phyloP scores from a whole-genome alignment of 2,329 filamentous ascomycete genomes.

The Phoma sp. region DNA sequence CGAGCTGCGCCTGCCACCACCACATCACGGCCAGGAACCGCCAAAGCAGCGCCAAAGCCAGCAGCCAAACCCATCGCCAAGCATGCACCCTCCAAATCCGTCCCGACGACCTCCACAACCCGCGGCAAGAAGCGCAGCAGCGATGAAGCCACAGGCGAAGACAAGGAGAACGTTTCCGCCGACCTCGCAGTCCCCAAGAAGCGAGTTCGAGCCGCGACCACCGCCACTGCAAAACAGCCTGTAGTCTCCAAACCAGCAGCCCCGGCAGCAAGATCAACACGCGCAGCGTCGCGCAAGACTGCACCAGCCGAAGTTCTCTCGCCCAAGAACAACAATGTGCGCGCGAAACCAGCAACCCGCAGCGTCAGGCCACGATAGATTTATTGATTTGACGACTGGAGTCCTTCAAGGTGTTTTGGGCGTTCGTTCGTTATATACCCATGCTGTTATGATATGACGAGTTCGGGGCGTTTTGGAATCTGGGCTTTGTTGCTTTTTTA shows the following conservation, averaged over 20 bases:
- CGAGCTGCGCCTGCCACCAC: constrained; percentile 16
- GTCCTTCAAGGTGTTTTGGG: constrained; percentile 21
- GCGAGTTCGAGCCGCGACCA: constrained; percentile 21
- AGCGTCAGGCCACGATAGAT: constrained; percentile 29
- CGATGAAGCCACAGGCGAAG: constrained; percentile 35
- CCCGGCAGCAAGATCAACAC: constrained; percentile 26
- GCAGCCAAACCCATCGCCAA: constrained; percentile 14
- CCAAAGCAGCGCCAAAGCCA: constrained; percentile 11
- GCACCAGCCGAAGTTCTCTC: constrained; percentile 29
- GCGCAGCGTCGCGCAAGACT: constrained; percentile 35
- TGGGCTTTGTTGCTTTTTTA: neutral
- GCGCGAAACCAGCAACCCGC: constrained; percentile 28
- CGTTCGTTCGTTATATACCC: constrained; percentile 15
- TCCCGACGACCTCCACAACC: constrained; percentile 8
- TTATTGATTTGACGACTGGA: constrained; percentile 18
- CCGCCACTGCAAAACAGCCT: constrained; percentile 15
- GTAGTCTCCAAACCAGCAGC: constrained; percentile 16
- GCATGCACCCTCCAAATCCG: constrained; percentile 22
- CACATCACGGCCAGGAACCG: constrained; percentile 19
- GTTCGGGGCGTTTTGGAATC: constrained; percentile 21
- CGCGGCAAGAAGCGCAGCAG: constrained; percentile 38
- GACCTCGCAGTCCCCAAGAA: constrained; percentile 33
- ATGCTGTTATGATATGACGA: neutral
- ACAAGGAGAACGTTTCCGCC: constrained; percentile 38
- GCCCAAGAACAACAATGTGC: constrained; percentile 32